These are phyloP conservation scores for Agarophyton chilense DNA, from an alignment of 23 red algal species.

Conservation along the genomic window DNA sequence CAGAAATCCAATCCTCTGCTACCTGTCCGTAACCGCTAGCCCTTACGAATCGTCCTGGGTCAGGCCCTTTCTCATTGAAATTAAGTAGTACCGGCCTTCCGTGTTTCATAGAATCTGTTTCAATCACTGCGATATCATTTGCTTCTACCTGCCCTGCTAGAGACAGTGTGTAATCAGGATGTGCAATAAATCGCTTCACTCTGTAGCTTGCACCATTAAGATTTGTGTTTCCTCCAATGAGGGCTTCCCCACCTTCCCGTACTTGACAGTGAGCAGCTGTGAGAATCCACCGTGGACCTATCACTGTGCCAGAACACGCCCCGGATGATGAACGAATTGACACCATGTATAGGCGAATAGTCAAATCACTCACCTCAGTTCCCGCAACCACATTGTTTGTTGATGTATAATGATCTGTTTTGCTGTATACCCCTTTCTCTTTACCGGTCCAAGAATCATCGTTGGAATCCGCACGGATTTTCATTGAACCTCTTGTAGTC, in stretches of 20 bases:
- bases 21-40: slow-evolving; percentile 24
- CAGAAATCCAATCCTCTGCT: slow-evolving; percentile 7
- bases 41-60: slow-evolving; percentile 22
- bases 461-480: neutral
- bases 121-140: slow-evolving; percentile 52
- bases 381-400: slow-evolving; percentile 31
- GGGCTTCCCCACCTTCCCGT: neutral
- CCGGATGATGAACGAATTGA: slow-evolving; percentile 8
- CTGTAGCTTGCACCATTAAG: neutral
- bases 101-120: neutral
- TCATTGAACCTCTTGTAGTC: neutral
- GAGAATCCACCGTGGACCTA: slow-evolving; percentile 35
- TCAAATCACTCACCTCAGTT: neutral
- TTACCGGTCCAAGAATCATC: neutral
- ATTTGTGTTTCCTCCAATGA: slow-evolving; percentile 28
- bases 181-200: slow-evolving; percentile 5
- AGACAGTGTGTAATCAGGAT: slow-evolving; percentile 5
- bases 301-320: slow-evolving; percentile 46
- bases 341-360: neutral
- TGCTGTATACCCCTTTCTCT: neutral
- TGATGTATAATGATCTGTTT: neutral
- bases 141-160: neutral
- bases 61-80: slow-evolving; percentile 14
- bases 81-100: slow-evolving; percentile 5
- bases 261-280: slow-evolving; percentile 72